phyloP scores from a whole-genome alignment of 495 filamentous ascomycete species.

The Aspergillus nidulans region DNA sequence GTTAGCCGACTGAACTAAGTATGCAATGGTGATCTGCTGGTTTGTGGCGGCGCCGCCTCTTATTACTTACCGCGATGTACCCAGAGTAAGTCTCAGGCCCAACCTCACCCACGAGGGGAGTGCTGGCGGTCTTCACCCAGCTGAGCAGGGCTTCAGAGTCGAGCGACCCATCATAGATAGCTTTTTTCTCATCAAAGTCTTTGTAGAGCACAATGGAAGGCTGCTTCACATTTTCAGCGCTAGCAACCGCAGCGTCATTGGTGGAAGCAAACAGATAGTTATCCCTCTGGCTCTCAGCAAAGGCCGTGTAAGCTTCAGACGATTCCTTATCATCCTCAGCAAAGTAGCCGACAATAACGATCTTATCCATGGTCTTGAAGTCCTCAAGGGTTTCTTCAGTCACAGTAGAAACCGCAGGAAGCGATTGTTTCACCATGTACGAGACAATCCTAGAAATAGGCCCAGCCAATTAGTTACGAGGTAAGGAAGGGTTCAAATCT shows the following conservation, averaged over 20 bases:
- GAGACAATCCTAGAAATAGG: conserved; percentile 69
- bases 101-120: conserved; percentile 91
- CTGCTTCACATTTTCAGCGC: conserved; percentile 81
- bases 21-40: too few relatives aligned
- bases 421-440: conserved; percentile 98
- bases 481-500: not conserved
- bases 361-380: conserved; percentile 97
- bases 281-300: conserved; percentile 83
- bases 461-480: not conserved
- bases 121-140: conserved; percentile 81
- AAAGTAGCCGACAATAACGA: conserved; percentile 88
- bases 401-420: conserved; percentile 84
- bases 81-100: conserved; percentile 95
- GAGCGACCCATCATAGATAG: conserved; percentile 74
- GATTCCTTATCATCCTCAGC: conserved; percentile 78
- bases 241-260: conserved; percentile 75
- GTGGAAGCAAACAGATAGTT: conserved; percentile 87
- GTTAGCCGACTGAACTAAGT: conserved; percentile 3
- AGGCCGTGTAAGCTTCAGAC: conserved; percentile 70
- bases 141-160: conserved; percentile 68
- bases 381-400: conserved; percentile 78
- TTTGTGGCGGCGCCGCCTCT: too few relatives aligned
- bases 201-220: conserved; percentile 96
- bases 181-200: conserved; percentile 95
- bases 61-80: conserved; percentile 76